Evolutionary conservation across 139 green algal species (phyloP), one percentile per base, ranked within the genome.

Genomic region (Pleodorina starrii): DNA sequence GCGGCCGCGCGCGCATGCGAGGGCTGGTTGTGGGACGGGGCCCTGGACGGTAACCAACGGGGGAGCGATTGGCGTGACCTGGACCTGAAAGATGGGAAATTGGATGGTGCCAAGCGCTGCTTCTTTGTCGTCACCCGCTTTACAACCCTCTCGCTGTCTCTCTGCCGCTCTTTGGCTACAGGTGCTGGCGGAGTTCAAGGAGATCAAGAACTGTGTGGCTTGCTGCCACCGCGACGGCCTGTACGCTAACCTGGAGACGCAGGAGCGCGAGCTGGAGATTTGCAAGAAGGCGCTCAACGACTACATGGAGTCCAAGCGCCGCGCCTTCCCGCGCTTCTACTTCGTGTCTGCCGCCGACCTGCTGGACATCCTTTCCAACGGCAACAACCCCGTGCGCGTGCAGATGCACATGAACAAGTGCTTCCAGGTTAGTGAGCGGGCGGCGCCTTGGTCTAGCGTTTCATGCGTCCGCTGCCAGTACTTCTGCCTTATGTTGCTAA

Each of bases 341-440:
- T 98, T 98, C 86, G 94, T 97, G 71, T 98, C 96, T 46, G 95
- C 94, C 0, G 94, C 94, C 21, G 96, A 98, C 89, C 93, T 98
- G 75, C 92, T 98, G 63, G 96, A 98, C 92, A 97, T 98, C 66
- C 92, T 98, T 83, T 97, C 96, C 71, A 98, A 97, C 89, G 95
- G 96, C 90, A 97, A 97, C 94, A 96, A 91, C 89, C 95, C 95
- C 60, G 88, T 93, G 23, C 93, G 95, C 84, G 94, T 98, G 42
- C 96, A 97, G 95, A 92, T 92, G 71, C 96, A 98, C 92, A 97
- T 97, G 94, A 96, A 93, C 88, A 98, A 98, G 93, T 97, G 94
- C 93, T 98, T 98, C 94, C 95, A 97, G 79, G 87, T 86, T n/a
- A n/a, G n/a, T n/a, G n/a, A n/a, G n/a, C n/a, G n/a, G n/a, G n/a